Percentiles rank a stretch among this genome's conserved stretches.
Evolutionary conservation across 805 yeast species (phyloP).

Genomic region (Ogataea henricii): DNA sequence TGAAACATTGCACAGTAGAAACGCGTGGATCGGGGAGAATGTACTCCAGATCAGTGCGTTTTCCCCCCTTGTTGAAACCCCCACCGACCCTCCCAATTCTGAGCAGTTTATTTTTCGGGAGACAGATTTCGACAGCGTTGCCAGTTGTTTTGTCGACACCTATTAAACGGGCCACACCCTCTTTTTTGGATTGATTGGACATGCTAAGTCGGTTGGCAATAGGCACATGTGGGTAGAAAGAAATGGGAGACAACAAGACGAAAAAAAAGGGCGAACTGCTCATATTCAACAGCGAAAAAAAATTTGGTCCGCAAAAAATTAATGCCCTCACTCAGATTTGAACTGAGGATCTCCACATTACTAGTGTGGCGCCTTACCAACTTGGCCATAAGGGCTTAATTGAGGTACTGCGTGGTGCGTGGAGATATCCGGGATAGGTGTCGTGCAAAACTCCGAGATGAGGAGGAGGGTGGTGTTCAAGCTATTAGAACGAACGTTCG

Average conservation of each 20-base stretch:
- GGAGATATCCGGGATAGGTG: neutral
- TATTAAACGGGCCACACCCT: slow-evolving; percentile 1
- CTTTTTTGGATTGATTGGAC: too few species aligned
- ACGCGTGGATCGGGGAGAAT: slow-evolving; percentile 40
- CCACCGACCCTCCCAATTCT: slow-evolving; percentile 46
- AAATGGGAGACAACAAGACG: slow-evolving; percentile 9
- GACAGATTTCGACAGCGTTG: slow-evolving; percentile 6
- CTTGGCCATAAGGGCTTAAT: slow-evolving; percentile 36
- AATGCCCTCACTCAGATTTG: slow-evolving; percentile 37
- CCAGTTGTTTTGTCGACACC: slow-evolving; percentile 8
- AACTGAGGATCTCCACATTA: slow-evolving; percentile 40
- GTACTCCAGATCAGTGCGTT: slow-evolving; percentile 19
- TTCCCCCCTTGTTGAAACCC: slow-evolving; percentile 24
- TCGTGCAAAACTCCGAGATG: too few species aligned
- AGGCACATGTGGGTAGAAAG: too few species aligned
- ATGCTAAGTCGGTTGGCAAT: too few species aligned
- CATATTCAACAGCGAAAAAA: neutral
- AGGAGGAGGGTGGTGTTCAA: too few species aligned
- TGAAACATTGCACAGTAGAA: slow-evolving; percentile 47
- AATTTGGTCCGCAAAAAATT: slow-evolving; percentile 10
- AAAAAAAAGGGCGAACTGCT: neutral
- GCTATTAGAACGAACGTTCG: too few species aligned
- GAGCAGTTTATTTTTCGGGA: slow-evolving; percentile 36
- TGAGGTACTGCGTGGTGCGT: neutral
- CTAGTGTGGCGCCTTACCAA: slow-evolving; percentile 40